Conservation (phyloP, 164 flowering plant genomes). For the Euptelea pleiosperma region DNA sequence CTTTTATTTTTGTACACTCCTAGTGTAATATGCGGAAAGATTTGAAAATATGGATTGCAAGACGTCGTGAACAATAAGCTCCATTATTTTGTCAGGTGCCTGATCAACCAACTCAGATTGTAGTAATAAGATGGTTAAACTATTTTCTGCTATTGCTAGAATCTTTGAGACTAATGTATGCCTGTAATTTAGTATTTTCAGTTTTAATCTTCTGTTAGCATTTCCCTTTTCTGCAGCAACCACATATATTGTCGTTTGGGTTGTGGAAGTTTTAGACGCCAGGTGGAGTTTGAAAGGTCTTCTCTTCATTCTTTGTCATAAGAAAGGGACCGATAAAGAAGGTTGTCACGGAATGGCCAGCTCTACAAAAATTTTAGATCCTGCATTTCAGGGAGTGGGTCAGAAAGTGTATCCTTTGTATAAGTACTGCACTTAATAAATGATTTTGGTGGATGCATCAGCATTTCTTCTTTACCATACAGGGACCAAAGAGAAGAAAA, state of each 20-base stretch:
- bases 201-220: too few species aligned
- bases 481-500: too few species aligned
- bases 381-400: slow-evolving; percentile 92
- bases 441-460: not conserved
- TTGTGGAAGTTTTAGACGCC: slow-evolving; percentile 7
- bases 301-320: slow-evolving; percentile 8
- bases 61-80: too few species aligned
- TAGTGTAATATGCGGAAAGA: too few species aligned
- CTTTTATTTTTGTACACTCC: too few species aligned
- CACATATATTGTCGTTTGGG: slow-evolving; percentile 4
- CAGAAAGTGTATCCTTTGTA: slow-evolving; percentile 80
- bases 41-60: too few species aligned
- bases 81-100: too few species aligned
- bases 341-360: slow-evolving; percentile 52
- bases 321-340: slow-evolving; percentile 13
- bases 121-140: not conserved
- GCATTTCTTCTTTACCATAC: too few species aligned
- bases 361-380: slow-evolving; percentile 70
- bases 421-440: not conserved
- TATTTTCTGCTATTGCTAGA: not conserved
- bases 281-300: slow-evolving; percentile 7
- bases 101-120: not conserved
- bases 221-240: not conserved
- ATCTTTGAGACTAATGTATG: not conserved
- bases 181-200: not conserved